A percentile compares a stretch with the other conserved stretches of the same genome.
Conservation (phyloP, 2,329 filamentous ascomycete species). For the Phyllosticta citrichinensis region DNA sequence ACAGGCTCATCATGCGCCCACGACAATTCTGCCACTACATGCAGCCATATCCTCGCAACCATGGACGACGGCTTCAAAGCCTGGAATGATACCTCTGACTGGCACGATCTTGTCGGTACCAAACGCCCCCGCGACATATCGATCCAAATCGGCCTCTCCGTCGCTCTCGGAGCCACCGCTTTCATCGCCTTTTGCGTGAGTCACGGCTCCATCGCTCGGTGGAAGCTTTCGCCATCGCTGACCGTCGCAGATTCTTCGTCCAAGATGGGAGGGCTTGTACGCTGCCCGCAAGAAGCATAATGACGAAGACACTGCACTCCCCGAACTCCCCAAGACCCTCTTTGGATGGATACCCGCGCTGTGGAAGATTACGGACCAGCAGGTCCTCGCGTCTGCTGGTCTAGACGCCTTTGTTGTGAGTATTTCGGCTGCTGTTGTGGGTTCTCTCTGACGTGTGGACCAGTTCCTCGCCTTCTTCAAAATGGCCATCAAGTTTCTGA, state of each 20-base stretch:
- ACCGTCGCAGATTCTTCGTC: slow-evolving; percentile 59
- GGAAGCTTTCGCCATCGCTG: slow-evolving; percentile 13
- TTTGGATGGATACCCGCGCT: slow-evolving; percentile 90
- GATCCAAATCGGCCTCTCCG: slow-evolving; percentile 62
- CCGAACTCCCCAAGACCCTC: slow-evolving; percentile 70
- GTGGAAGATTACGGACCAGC: slow-evolving; percentile 76
- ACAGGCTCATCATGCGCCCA: neutral
- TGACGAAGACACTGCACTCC: slow-evolving; percentile 55
- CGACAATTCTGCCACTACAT: neutral
- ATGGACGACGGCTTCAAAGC: slow-evolving; percentile 14
- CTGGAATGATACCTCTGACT: slow-evolving; percentile 13
- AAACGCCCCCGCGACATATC: slow-evolving; percentile 35
- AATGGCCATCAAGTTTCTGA: slow-evolving; percentile 79
- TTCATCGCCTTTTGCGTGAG: slow-evolving; percentile 69
- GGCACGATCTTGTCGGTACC: slow-evolving; percentile 22
- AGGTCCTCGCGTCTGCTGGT: slow-evolving; percentile 80
- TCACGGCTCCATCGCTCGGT: slow-evolving; percentile 11
- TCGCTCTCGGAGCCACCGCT: slow-evolving; percentile 57
- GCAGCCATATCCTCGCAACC: neutral
- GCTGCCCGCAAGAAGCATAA: slow-evolving; percentile 74
- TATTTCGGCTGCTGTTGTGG: slow-evolving; percentile 13
- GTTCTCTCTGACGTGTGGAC: slow-evolving; percentile 1
- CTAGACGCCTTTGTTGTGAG: slow-evolving; percentile 85
- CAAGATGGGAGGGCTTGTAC: slow-evolving; percentile 86
- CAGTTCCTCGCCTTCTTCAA: slow-evolving; percentile 90